phyloP scores from a whole-genome alignment of 345 rosid genomes.

The Atalantia buxifolia region DNA sequence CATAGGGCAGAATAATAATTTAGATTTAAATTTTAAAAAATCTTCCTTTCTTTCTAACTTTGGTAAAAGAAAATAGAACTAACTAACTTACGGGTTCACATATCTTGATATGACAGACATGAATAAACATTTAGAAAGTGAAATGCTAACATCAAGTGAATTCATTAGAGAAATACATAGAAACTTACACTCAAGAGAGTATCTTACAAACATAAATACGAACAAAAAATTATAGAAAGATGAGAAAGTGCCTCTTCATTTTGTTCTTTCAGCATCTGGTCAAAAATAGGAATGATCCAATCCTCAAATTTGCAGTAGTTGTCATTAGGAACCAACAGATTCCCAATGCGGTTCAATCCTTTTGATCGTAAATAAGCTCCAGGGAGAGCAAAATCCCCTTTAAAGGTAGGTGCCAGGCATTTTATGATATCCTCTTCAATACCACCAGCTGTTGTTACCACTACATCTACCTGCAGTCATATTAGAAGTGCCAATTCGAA shows the following conservation, averaged over 20 bases:
- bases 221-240: neutral
- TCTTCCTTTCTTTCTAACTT: neutral
- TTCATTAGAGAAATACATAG: neutral
- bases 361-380: conserved; percentile 73
- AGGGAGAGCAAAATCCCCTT: conserved; percentile 83
- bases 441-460: conserved; percentile 94
- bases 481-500: neutral
- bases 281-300: conserved; percentile 91
- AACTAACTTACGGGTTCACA: neutral
- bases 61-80: neutral
- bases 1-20: neutral
- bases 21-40: neutral
- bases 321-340: conserved; percentile 86
- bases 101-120: neutral
- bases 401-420: conserved; percentile 88
- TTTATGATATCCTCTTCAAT: conserved; percentile 96
- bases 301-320: conserved; percentile 98
- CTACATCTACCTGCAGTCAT: conserved; percentile 77
- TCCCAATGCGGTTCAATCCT: conserved; percentile 93
- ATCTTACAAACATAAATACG: neutral
- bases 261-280: conserved; percentile 91
- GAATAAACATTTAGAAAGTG: neutral
- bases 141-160: neutral
- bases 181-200: neutral
- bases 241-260: conserved; percentile 55